Evolutionary conservation across 169 alveolate species (phyloP).

Genomic region (Cryptosporidium viatorum): DNA sequence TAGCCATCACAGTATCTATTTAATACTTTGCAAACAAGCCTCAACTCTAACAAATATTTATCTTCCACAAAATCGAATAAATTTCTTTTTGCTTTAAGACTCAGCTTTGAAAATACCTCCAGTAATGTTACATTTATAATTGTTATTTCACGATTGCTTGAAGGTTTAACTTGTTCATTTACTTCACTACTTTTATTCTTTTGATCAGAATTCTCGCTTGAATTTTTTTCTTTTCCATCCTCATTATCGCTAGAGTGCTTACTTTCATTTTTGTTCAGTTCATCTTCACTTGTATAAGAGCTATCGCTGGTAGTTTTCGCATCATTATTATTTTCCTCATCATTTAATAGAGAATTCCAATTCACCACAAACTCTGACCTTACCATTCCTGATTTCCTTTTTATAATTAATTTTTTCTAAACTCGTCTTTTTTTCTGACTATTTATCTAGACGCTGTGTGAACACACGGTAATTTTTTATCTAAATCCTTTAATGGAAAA

Average conservation of each 20-base stretch:
- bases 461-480: not conserved
- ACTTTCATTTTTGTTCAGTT: not conserved
- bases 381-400: not conserved
- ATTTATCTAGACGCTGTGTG: conserved; percentile 19
- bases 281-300: not conserved
- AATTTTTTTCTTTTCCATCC: not conserved
- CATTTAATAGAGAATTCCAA: conserved; percentile 22
- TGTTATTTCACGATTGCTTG: not conserved
- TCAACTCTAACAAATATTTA: conserved; percentile 18
- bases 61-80: conserved; percentile 58
- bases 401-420: not conserved
- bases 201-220: not conserved
- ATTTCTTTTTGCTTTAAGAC: conserved; percentile 31
- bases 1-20: conserved; percentile 53
- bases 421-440: not conserved
- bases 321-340: not conserved
- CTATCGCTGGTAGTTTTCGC: not conserved
- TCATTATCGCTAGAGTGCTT: not conserved
- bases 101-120: conserved; percentile 42
- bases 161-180: not conserved
- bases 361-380: conserved; percentile 7
- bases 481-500: not conserved
- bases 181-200: not conserved
- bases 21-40: conserved; percentile 38
- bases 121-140: conserved; percentile 1